Percentiles rank a stretch among this genome's conserved stretches.
phyloP scores from a whole-genome alignment of 805 yeast genomes.

The Teunomyces tritomae region DNA sequence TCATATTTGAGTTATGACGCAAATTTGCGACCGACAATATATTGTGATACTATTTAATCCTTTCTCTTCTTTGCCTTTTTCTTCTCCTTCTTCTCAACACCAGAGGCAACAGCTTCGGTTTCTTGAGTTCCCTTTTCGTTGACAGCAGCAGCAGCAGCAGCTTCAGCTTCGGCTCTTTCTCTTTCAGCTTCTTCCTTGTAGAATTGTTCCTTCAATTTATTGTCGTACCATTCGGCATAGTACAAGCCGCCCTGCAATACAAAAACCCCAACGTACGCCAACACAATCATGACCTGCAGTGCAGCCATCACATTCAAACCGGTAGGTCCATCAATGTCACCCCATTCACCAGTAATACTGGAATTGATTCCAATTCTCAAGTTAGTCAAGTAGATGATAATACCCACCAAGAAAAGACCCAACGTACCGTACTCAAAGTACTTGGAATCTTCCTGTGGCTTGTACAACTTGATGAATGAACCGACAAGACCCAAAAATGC shows the following conservation, averaged over 20 bases:
- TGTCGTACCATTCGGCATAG: slow-evolving; percentile 71
- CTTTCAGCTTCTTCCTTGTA: slow-evolving; percentile 23
- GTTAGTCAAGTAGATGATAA: slow-evolving; percentile 83
- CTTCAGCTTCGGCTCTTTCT: slow-evolving; percentile 11
- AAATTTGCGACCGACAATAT: not conserved
- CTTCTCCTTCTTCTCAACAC: slow-evolving; percentile 6
- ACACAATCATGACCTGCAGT: slow-evolving; percentile 69
- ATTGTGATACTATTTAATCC: not conserved
- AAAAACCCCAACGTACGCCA: slow-evolving; percentile 74
- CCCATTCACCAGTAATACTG: slow-evolving; percentile 77
- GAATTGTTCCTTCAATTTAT: slow-evolving; percentile 31
- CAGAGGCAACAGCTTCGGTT: slow-evolving; percentile 8
- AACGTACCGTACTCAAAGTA: slow-evolving; percentile 88
- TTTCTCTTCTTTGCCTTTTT: slow-evolving; percentile 7
- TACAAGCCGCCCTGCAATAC: slow-evolving; percentile 84
- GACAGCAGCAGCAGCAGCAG: slow-evolving; percentile 1
- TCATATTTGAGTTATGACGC: not conserved
- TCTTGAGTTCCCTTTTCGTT: not conserved
- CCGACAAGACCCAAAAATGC: slow-evolving; percentile 69
- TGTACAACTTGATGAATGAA: slow-evolving; percentile 71
- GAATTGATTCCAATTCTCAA: slow-evolving; percentile 75
- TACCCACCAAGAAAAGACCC: slow-evolving; percentile 65
- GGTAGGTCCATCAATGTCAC: slow-evolving; percentile 82
- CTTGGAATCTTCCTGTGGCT: slow-evolving; percentile 82
- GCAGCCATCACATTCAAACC: slow-evolving; percentile 94